Evolutionary conservation across 2,329 filamentous ascomycete species (phyloP).

Genomic region (Monosporascus sp.): DNA sequence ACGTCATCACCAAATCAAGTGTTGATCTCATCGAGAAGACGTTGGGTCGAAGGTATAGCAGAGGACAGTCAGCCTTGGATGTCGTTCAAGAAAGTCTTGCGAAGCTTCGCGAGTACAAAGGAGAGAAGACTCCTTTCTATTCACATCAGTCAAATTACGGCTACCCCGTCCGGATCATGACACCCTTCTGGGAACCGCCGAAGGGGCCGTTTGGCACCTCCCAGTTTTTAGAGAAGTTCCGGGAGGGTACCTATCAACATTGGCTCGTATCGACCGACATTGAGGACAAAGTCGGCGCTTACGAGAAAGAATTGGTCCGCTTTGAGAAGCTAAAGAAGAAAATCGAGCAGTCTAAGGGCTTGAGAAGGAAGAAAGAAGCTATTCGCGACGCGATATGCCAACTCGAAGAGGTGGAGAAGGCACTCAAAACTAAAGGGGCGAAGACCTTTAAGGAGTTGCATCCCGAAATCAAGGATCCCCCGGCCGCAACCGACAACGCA

Average conservation of each 20-base stretch:
- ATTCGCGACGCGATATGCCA: constrained; percentile 45
- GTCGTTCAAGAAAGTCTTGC: constrained; percentile 47
- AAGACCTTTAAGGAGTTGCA: constrained; percentile 63
- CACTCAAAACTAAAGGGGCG: constrained; percentile 51
- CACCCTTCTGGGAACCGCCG: constrained; percentile 24
- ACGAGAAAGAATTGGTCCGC: constrained; percentile 27
- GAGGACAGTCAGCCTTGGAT: constrained; percentile 53
- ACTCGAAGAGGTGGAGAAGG: constrained; percentile 49
- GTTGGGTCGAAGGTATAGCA: constrained; percentile 26
- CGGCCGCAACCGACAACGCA: neutral
- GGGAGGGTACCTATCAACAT: constrained; percentile 54
- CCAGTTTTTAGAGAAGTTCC: constrained; percentile 47
- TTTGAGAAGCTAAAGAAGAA: constrained; percentile 31
- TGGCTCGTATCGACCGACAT: constrained; percentile 43
- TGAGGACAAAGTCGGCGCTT: constrained; percentile 20
- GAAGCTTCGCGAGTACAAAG: constrained; percentile 41
- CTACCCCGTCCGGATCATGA: constrained; percentile 2
- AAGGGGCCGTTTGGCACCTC: constrained; percentile 33
- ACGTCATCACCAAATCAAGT: constrained; percentile 44
- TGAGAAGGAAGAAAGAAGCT: constrained; percentile 49
- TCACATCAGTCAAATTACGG: constrained; percentile 10
- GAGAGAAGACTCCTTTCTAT: constrained; percentile 18
- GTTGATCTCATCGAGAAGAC: constrained; percentile 29
- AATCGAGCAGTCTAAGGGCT: constrained; percentile 23
- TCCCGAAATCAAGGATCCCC: constrained; percentile 39